Evolutionary conservation across 345 rosid species (phyloP), one percentile per base, ranked within the genome.

Genomic region (Microthlaspi erraticum): DNA sequence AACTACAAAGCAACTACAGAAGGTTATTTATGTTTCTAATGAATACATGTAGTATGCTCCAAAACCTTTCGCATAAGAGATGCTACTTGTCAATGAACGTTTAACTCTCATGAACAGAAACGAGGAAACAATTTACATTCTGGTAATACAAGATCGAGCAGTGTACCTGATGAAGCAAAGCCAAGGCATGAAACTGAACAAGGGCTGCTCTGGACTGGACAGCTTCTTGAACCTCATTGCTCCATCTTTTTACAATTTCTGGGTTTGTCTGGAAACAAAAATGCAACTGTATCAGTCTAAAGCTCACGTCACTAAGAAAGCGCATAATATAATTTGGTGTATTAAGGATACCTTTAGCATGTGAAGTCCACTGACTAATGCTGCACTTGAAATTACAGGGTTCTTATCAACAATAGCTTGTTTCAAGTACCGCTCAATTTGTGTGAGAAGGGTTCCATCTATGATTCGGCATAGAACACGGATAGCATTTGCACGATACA

Each of bases 401-500:
- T 94, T 94, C 81, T 94, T 91, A 83, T 94, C 99, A 70, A 94
- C 99, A 70, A 94, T 91, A 58, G 99, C 98, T 86, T 94, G 98
- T 80, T 94, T 94, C 83, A 94, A 80, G 78, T 89, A 94, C 43
- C 99, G 87, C 76, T 94, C 99, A 34, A 91, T 89, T 68, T 94
- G 99, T 60, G 96, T 82, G 10, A 94, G 87, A 70, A 94, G 95
- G 54, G 93, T 84, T 79, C 99, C 98, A 48, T 94, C 99, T 31
- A 87, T 91, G 34, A 94, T 94, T 49, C 81, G 92, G 71, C 99
- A 94, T 70, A 94, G 93, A 73, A 94, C 97, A 74, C 98, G 93
- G 48, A 94, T 94, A 61, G 98, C 98, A 84, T 94, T 94, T 53
- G 98, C 98, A 57, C 96, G 88, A 68, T 91, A 94, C 97, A 88